Conservation (phyloP, 2,329 filamentous ascomycete genomes). For the Alternaria burnsii region DNA sequence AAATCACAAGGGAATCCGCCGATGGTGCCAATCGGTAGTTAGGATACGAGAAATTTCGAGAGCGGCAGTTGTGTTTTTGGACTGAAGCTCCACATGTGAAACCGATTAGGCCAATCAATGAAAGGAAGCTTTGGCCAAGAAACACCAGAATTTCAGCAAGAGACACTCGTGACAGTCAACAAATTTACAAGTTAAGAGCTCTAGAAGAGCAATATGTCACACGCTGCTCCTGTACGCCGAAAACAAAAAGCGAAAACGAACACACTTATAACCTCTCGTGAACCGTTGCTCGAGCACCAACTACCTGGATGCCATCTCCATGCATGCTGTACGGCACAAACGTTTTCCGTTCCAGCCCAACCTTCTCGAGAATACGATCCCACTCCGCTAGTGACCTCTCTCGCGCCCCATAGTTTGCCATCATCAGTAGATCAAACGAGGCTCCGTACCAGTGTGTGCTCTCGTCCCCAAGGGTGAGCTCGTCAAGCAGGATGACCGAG, state of each 20-base stretch:
- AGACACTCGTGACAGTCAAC: not conserved
- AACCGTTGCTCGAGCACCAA: not conserved
- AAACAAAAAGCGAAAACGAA: not conserved
- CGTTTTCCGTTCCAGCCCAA: slow-evolving; percentile 11
- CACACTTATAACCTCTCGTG: not conserved
- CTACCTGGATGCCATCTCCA: slow-evolving; percentile 14
- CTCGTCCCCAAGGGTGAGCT: slow-evolving; percentile 7
- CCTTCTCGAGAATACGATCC: slow-evolving; percentile 9
- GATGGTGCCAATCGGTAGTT: not conserved
- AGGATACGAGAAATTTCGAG: not conserved
- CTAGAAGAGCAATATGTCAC: not conserved
- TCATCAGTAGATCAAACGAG: slow-evolving; percentile 14
- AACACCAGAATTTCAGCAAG: not conserved
- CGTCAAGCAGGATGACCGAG: slow-evolving; percentile 13
- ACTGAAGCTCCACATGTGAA: too few relatives aligned
- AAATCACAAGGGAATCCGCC: not conserved
- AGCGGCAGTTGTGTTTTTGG: not conserved
- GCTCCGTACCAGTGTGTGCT: slow-evolving; percentile 13
- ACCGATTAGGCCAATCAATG: not conserved
- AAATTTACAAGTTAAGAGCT: not conserved
- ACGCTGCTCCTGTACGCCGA: not conserved
- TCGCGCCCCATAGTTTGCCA: slow-evolving; percentile 12
- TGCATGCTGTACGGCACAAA: slow-evolving; percentile 13
- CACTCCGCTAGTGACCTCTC: slow-evolving; percentile 12
- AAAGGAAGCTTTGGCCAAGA: not conserved